Conservation (phyloP, 371 early-diverging fungal species). For the Mucor circinelloides region DNA sequence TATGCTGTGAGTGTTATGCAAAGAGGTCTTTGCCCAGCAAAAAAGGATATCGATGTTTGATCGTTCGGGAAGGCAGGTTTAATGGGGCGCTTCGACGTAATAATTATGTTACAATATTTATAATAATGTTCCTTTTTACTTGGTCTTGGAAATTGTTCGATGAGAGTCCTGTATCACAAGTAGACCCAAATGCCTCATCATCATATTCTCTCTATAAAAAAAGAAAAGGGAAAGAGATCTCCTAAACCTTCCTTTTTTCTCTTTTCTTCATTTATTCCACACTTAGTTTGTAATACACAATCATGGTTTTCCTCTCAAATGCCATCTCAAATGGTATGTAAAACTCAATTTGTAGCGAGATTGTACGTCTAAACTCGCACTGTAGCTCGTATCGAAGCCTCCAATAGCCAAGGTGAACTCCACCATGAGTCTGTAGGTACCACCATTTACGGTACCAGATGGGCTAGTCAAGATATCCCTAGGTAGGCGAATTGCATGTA, state of each 20-base stretch:
- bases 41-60: neutral
- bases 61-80: neutral
- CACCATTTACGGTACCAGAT: slow-evolving; percentile 44
- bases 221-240: neutral
- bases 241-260: neutral
- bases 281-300: neutral
- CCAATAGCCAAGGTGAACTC: slow-evolving; percentile 21
- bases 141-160: neutral
- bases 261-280: neutral
- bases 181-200: neutral
- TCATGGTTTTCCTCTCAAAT: slow-evolving; percentile 35
- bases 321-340: slow-evolving; percentile 34
- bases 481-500: slow-evolving; percentile 24
- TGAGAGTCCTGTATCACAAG: slow-evolving; percentile 17
- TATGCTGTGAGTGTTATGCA: no score
- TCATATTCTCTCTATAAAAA: neutral
- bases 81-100: neutral
- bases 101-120: neutral
- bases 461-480: slow-evolving; percentile 46
- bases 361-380: neutral
- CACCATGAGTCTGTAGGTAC: slow-evolving; percentile 30
- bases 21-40: no score
- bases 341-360: neutral
- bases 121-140: neutral
- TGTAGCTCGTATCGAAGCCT: slow-evolving; percentile 32